Percentiles rank a stretch among this genome's conserved stretches.
phyloP scores from a whole-genome alignment of 176 grass and related monocot genomes.

The Secale cereale region DNA sequence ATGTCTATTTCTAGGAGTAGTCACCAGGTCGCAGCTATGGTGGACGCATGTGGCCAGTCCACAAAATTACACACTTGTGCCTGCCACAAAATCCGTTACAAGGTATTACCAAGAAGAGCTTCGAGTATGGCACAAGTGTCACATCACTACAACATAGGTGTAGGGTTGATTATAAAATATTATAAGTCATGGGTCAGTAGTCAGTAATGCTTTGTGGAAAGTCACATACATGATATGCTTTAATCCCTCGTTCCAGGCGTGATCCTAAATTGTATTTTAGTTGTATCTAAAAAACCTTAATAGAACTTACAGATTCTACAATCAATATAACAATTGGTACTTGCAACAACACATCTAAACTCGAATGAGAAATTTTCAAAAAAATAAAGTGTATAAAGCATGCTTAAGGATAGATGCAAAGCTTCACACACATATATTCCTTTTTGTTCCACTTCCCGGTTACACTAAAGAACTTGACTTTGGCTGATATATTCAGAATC shows the following conservation, averaged over 20 bases:
- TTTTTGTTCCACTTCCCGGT: background rate
- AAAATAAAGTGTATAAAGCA: background rate
- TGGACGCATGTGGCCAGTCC: conserved; percentile 40
- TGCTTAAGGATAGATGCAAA: background rate
- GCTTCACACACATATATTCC: background rate
- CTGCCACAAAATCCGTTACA: background rate
- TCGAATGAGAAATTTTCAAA: background rate
- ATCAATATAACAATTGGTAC: background rate
- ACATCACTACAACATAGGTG: background rate
- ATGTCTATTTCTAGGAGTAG: conserved; percentile 46
- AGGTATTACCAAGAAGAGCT: background rate
- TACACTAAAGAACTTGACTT: background rate
- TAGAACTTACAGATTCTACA: background rate
- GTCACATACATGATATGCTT: background rate
- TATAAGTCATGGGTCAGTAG: background rate
- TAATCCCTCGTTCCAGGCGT: background rate
- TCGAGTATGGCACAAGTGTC: background rate
- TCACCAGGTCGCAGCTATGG: conserved; percentile 23
- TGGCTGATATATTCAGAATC: background rate
- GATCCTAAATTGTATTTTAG: background rate
- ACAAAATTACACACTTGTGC: background rate
- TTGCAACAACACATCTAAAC: background rate
- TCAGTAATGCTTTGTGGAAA: too few relatives aligned
- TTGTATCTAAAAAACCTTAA: background rate
- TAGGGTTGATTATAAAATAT: background rate